These are phyloP conservation scores for Cyclotella cryptica DNA, from an alignment of 108 stramenopile species.

Conservation along the genomic window DNA sequence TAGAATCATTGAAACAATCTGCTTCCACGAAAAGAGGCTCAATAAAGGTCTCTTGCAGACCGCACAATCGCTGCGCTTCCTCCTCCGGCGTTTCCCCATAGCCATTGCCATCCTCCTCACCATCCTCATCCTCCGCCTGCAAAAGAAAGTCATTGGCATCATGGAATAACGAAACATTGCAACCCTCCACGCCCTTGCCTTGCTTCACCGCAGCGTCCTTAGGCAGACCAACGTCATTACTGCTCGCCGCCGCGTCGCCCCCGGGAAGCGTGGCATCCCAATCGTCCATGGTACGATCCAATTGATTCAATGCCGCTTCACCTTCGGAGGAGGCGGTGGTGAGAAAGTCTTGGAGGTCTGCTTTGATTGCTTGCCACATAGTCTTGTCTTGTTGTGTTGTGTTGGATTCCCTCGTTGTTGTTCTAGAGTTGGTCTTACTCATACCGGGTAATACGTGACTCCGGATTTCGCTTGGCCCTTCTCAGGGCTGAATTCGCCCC, in stretches of 20 bases:
- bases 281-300: constrained; percentile 8
- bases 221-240: not conserved
- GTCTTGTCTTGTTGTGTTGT: not conserved
- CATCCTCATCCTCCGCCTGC: not conserved
- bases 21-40: constrained; percentile 11
- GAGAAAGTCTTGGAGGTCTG: constrained; percentile 20
- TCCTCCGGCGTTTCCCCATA: constrained; percentile 20
- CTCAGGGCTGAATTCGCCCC: too few species aligned
- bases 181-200: too few species aligned
- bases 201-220: not conserved
- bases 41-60: constrained; percentile 21
- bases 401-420: too few species aligned
- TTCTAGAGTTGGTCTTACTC: too few species aligned
- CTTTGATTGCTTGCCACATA: constrained; percentile 40
- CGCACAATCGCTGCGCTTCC: constrained; percentile 7
- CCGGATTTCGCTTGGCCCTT: too few species aligned
- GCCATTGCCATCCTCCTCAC: constrained; percentile 18
- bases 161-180: not conserved
- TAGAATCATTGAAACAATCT: not conserved
- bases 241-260: constrained; percentile 3
- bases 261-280: constrained; percentile 2
- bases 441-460: too few species aligned
- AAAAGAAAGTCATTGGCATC: not conserved
- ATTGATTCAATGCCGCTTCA: constrained; percentile 9
- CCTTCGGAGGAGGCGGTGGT: not conserved